These are phyloP conservation scores for Phyllosticta paracitricarpa DNA, from an alignment of 2,329 filamentous ascomycete species.

Conservation along the genomic window DNA sequence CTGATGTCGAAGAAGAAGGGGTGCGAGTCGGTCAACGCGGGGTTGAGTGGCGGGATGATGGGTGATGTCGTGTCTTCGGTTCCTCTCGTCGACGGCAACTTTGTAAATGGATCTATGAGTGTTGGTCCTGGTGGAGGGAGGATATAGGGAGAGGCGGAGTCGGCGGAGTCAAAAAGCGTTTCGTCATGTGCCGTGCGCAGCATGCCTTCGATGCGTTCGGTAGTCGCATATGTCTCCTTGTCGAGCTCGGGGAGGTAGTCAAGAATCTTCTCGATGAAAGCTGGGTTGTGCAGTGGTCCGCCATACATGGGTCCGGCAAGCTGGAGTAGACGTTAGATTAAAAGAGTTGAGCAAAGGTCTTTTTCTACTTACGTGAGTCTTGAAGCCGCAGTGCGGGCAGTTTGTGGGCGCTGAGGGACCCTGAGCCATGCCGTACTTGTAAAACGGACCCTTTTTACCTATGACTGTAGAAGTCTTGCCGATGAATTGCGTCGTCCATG, in stretches of 20 bases:
- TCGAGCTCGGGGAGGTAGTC: slow-evolving; percentile 59
- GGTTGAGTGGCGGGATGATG: slow-evolving; percentile 20
- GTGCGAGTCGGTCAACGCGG: slow-evolving; percentile 34
- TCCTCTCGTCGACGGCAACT: slow-evolving; percentile 20
- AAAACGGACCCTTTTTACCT: slow-evolving; percentile 63
- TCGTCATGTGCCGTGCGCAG: slow-evolving; percentile 82
- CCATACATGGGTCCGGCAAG: slow-evolving; percentile 91
- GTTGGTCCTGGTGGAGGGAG: slow-evolving; percentile 5
- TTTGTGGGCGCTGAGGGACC: slow-evolving; percentile 55
- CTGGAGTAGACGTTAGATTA: slow-evolving; percentile 11
- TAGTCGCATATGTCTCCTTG: slow-evolving; percentile 65
- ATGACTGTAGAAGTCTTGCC: slow-evolving; percentile 56
- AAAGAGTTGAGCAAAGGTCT: not conserved
- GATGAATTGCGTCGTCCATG: slow-evolving; percentile 76
- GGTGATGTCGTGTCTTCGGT: slow-evolving; percentile 4
- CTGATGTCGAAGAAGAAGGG: slow-evolving; percentile 84
- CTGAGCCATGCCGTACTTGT: slow-evolving; percentile 67
- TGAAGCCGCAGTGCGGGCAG: slow-evolving; percentile 77
- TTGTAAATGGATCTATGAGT: slow-evolving; percentile 16
- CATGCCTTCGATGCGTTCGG: slow-evolving; percentile 80
- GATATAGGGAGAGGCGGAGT: slow-evolving; percentile 15
- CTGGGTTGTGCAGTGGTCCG: slow-evolving; percentile 73
- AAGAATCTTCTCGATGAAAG: slow-evolving; percentile 73
- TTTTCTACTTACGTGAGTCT: slow-evolving; percentile 51
- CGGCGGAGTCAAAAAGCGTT: slow-evolving; percentile 21